These are phyloP conservation scores for Salix brachista DNA, from an alignment of 345 rosid genomes.

Conservation along the genomic window DNA sequence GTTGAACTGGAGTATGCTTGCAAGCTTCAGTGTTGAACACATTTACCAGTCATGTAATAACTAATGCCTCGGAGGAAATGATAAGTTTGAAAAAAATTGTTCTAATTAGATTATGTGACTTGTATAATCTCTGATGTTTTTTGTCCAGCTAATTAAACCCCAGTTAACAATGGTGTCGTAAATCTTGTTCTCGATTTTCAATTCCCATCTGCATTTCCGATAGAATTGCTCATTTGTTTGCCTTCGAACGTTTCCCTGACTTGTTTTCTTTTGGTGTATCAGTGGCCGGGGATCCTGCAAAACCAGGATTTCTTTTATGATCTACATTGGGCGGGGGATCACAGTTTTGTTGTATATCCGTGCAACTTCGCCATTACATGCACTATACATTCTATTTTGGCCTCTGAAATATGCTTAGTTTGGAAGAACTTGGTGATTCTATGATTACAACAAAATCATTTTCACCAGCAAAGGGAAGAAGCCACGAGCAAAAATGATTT, in stretches of 20 bases:
- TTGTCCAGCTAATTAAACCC: background rate
- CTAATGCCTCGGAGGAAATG: background rate
- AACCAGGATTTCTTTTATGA: slow-evolving; percentile 20
- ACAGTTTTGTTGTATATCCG: background rate
- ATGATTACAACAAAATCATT: background rate
- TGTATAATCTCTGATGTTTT: background rate
- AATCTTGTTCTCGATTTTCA: background rate
- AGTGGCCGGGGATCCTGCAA: slow-evolving; percentile 37
- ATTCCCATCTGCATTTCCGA: background rate
- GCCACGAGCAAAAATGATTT: background rate
- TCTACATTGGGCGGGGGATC: background rate
- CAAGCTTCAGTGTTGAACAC: background rate
- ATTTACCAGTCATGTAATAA: background rate
- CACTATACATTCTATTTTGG: slow-evolving; percentile 21
- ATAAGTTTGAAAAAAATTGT: background rate
- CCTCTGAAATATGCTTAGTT: slow-evolving; percentile 9
- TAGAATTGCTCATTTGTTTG: background rate
- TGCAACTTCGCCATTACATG: background rate
- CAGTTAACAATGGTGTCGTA: background rate
- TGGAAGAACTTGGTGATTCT: slow-evolving; percentile 2
- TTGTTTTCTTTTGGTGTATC: slow-evolving; percentile 12
- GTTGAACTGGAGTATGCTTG: background rate
- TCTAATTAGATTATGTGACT: background rate
- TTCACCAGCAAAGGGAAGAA: background rate
- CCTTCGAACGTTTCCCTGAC: background rate